phyloP scores from a whole-genome alignment of 2,329 filamentous ascomycete species.

The Colletotrichum ledebouriae region DNA sequence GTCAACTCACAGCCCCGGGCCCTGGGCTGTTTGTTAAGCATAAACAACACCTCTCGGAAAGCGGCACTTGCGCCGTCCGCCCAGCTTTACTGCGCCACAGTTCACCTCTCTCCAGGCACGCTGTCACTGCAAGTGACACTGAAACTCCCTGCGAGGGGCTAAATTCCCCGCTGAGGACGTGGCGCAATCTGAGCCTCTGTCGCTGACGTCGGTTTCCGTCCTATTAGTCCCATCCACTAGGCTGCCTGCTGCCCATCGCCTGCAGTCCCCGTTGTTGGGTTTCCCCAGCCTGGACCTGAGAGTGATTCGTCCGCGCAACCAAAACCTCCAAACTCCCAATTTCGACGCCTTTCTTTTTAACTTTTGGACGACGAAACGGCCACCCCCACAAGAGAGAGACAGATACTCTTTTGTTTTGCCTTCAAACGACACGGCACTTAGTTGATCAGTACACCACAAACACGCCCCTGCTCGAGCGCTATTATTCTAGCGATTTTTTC shows the following conservation, averaged over 20 bases:
- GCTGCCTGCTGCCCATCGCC: background rate
- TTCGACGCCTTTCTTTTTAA: slow-evolving; percentile 10
- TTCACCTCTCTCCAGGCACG: background rate
- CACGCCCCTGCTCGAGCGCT: background rate
- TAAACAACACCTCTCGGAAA: slow-evolving; percentile 10
- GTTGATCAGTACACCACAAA: slow-evolving; percentile 10
- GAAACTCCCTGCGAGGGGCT: background rate
- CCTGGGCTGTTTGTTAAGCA: background rate
- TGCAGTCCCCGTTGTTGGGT: slow-evolving; percentile 28
- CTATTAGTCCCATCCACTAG: background rate
- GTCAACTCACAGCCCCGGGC: background rate
- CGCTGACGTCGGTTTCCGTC: slow-evolving; percentile 45
- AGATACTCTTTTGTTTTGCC: slow-evolving; percentile 9
- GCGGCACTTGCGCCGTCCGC: slow-evolving; percentile 10
- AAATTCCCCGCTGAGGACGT: slow-evolving; percentile 24
- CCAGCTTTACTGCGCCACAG: slow-evolving; percentile 31
- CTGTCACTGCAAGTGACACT: no score
- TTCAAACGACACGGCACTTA: slow-evolving; percentile 7
- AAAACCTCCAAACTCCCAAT: slow-evolving; percentile 30
- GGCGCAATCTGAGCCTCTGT: slow-evolving; percentile 32
- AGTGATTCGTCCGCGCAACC: slow-evolving; percentile 40
- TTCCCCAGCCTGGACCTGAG: slow-evolving; percentile 27
- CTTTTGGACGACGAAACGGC: slow-evolving; percentile 39
- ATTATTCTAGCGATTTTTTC: background rate
- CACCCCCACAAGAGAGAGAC: slow-evolving; percentile 14